phyloP scores from a whole-genome alignment of 2,329 filamentous ascomycete species.

The Lizonia empirigonia region DNA sequence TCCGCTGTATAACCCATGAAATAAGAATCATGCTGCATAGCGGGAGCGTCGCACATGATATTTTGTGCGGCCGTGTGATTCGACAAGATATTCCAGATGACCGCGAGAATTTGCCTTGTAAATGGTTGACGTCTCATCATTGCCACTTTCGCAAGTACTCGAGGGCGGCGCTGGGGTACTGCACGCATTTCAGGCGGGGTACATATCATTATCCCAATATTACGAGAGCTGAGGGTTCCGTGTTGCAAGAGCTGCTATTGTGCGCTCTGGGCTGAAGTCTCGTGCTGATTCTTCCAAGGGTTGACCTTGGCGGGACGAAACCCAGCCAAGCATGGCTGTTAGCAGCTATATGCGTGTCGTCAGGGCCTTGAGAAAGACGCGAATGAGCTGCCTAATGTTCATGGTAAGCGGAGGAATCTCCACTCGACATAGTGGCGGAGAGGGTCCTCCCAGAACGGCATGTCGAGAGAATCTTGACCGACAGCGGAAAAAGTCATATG shows the following conservation, averaged over 20 bases:
- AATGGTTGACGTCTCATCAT: conserved; percentile 37
- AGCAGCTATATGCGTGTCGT: conserved; percentile 15
- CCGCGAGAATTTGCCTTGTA: conserved; percentile 40
- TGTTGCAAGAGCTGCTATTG: conserved; percentile 23
- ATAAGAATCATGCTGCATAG: conserved; percentile 45
- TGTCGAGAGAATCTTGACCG: conserved; percentile 31
- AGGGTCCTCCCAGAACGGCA: conserved; percentile 34
- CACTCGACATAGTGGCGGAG: conserved; percentile 26
- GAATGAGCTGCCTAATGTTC: conserved; percentile 7
- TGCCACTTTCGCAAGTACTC: conserved; percentile 15
- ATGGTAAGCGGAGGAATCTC: conserved; percentile 21
- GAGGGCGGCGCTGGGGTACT: conserved; percentile 22
- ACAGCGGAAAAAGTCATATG: conserved; percentile 35
- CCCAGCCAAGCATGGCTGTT: conserved; percentile 36
- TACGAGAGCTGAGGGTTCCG: conserved; percentile 28
- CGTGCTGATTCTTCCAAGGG: conserved; percentile 29
- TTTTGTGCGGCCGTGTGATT: conserved; percentile 42
- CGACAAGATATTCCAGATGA: conserved; percentile 41
- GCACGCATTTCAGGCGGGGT: conserved; percentile 24
- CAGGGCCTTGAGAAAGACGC: conserved; percentile 11
- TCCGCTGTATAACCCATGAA: conserved; percentile 50
- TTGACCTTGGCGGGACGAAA: conserved; percentile 26
- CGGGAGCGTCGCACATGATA: conserved; percentile 45
- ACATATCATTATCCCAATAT: conserved; percentile 23
- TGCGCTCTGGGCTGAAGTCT: conserved; percentile 19